Base-by-base conservation (phyloP, 495 filamentous ascomycete genomes). In the Penicillium bovifimosum region DNA sequence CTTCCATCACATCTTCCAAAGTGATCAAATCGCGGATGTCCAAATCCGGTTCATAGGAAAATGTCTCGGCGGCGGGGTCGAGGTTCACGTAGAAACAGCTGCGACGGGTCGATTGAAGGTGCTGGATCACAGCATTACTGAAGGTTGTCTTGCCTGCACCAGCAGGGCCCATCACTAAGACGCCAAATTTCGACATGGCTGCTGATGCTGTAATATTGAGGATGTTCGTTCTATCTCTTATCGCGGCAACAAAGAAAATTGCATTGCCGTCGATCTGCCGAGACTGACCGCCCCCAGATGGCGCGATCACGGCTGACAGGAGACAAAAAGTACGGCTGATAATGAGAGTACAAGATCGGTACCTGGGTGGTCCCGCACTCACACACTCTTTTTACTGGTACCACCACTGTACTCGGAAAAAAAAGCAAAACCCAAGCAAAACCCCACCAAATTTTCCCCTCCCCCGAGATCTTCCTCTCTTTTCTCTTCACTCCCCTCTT, bases 21-120 rank as follows among this genome's bases (percentile, higher is more conserved):
- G 87, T 90, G 68, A 98, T 96, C 24, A 96, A 80, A 49, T 97
- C 91, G 65, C 90, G 91, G 76, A 98, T 98, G 66, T 98, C 93
- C 56, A 97, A 81, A 64, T 97, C 93, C 1, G 93, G 93, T 56
- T 89, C 76, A 67, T 96, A 95, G 59, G 82, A 80, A 69, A 98
- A 97, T 36, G 85, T 80, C 68, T 96, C 91, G 58, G 93, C 93
- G 50, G 93, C 93, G 9, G 93, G 93, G 70, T 98, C 93, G 55
- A 98, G 87, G 73, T 98, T 98, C 55, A 98, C 85, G 74, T 98
- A 98, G 79, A 91, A 95, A 68, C 85, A 88, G 49, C 90, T 95
- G 1, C 93, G 87, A 40, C 87, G 88, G 61, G 90, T 90, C 54
- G 86, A 85, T 58, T 87, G 86, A 17, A 96, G 85, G 62, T 98